Percentiles rank a stretch among this genome's conserved stretches.
phyloP scores from a whole-genome alignment of 352 stramenopile species.

The Pythium brachiatum region DNA sequence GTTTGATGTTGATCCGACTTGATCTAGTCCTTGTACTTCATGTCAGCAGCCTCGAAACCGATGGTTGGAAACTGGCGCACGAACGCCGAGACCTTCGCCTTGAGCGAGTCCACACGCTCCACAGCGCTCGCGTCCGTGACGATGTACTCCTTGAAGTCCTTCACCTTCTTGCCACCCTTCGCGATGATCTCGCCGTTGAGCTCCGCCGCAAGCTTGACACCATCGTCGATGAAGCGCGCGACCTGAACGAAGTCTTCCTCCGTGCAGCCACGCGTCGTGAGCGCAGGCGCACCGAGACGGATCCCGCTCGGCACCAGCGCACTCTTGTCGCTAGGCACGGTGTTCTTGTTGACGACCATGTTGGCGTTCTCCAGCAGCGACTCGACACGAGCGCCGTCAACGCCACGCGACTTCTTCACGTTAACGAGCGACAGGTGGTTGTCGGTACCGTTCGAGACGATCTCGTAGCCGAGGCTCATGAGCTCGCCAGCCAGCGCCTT shows the following conservation, averaged over 20 bases:
- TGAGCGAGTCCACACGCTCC: slow-evolving; percentile 54
- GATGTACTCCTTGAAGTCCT: slow-evolving; percentile 34
- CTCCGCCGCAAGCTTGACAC: slow-evolving; percentile 89
- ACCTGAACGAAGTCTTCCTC: slow-evolving; percentile 96
- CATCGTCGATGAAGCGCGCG: slow-evolving; percentile 94
- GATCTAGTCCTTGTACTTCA: slow-evolving; percentile 84
- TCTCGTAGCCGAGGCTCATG: slow-evolving; percentile 89
- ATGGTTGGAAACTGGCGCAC: slow-evolving; percentile 95
- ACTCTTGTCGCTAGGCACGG: slow-evolving; percentile 96
- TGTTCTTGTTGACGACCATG: slow-evolving; percentile 99
- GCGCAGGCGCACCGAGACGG: slow-evolving; percentile 93
- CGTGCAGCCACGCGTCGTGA: slow-evolving; percentile 94
- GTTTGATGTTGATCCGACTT: no score
- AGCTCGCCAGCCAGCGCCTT: slow-evolving; percentile 89
- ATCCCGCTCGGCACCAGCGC: slow-evolving; percentile 97
- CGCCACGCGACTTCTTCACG: slow-evolving; percentile 92
- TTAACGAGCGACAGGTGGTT: slow-evolving; percentile 98
- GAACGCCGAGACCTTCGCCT: slow-evolving; percentile 91
- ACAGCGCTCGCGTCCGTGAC: slow-evolving; percentile 33
- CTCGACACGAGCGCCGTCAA: slow-evolving; percentile 96
- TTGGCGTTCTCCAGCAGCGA: slow-evolving; percentile 95
- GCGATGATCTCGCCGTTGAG: slow-evolving; percentile 65
- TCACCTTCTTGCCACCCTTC: slow-evolving; percentile 52
- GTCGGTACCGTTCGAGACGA: slow-evolving; percentile 98
- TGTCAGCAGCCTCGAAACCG: slow-evolving; percentile 93